These are phyloP conservation scores for Parmelia sp. DNA, from an alignment of 495 filamentous ascomycete genomes.

Conservation along the genomic window DNA sequence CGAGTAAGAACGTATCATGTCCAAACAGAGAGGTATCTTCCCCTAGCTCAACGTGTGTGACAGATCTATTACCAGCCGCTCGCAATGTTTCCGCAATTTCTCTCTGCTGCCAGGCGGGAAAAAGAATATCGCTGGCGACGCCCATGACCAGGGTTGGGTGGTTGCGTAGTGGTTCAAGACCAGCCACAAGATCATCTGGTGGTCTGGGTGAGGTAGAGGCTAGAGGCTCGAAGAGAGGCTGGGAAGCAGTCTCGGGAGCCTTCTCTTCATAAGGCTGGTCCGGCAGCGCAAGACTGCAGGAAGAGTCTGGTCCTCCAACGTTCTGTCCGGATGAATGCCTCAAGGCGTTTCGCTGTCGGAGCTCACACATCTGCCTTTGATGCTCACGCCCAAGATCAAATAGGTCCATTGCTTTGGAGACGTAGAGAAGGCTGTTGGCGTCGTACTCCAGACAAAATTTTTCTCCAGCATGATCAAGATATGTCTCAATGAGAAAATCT, in stretches of 20 bases:
- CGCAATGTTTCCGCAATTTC: constrained; percentile 85
- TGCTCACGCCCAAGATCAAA: constrained; percentile 80
- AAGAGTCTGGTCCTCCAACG: constrained; percentile 31
- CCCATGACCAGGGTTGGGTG: constrained; percentile 85
- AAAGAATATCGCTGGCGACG: constrained; percentile 92
- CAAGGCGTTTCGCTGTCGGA: constrained; percentile 44
- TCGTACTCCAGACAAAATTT: constrained; percentile 99
- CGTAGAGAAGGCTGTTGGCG: constrained; percentile 90
- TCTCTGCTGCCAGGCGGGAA: constrained; percentile 96
- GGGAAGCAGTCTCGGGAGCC: constrained; percentile 40
- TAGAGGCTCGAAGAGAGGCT: constrained; percentile 14
- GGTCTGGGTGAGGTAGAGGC: constrained; percentile 36
- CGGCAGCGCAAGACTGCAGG: constrained; percentile 81
- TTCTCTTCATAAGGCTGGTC: constrained; percentile 80
- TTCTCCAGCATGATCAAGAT: constrained; percentile 96
- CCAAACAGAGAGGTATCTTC: constrained; percentile 90
- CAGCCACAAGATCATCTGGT: constrained; percentile 70
- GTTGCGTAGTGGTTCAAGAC: constrained; percentile 61
- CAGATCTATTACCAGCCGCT: constrained; percentile 64
- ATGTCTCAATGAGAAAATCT: constrained; percentile 97
- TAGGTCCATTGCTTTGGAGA: constrained; percentile 98
- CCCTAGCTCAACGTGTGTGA: constrained; percentile 83
- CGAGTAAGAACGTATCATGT: constrained; percentile 93
- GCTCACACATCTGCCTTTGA: constrained; percentile 45
- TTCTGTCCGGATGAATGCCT: constrained; percentile 40